Evolutionary conservation across 2,329 filamentous ascomycete genomes (phyloP), one percentile per base, ranked within the genome.

Genomic region (Bipolaris zeicola): DNA sequence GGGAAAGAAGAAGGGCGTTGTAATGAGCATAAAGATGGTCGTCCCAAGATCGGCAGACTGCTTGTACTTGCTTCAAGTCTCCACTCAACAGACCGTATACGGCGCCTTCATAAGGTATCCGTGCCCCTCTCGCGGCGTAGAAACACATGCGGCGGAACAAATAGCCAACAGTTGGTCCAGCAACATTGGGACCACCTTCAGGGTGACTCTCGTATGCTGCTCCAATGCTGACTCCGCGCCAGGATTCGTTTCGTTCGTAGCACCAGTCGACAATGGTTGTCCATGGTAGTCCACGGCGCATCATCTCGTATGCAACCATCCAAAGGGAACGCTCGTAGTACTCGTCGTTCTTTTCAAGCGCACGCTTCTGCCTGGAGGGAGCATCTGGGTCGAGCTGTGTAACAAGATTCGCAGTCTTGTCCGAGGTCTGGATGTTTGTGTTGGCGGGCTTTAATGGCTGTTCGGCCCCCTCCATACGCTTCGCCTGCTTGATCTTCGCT

Each of bases 381-480:
- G 92, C 91, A 79, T 99, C 95, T 0, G 95, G 95, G 68, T 99
- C 95, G 33, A 99, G 82, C 66, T 96, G 91, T 1, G 92, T 96
- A 50, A 96, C 87, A 2, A 96, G 78, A 5, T 83, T 52, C 86
- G 86, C 24, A 83, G 85, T 66, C 79, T 80, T 66, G 52, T 77
- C 73, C 39, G 67, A 63, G 41, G 77, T 74, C 57, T 75, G 72
- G 31, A 79, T 31, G 20, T 83, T 81, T 45, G 85, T 82, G 34
- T 84, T 83, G 57, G 55, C 66, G 24, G 56, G 62, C 59, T 60
- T 54, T 42, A 75, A 44, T 11, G 70, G 71, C 24, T 63, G 55
- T n/a, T 71, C 72, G 39, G 55, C 44, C 24, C 65, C 66, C 57
- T 90, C 85, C 62, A 95, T 79, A 55, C 89, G 87, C 79, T 98